These are phyloP conservation scores for Agaricus bisporus DNA, from an alignment of 768 basidiomycete species.

Conservation along the genomic window DNA sequence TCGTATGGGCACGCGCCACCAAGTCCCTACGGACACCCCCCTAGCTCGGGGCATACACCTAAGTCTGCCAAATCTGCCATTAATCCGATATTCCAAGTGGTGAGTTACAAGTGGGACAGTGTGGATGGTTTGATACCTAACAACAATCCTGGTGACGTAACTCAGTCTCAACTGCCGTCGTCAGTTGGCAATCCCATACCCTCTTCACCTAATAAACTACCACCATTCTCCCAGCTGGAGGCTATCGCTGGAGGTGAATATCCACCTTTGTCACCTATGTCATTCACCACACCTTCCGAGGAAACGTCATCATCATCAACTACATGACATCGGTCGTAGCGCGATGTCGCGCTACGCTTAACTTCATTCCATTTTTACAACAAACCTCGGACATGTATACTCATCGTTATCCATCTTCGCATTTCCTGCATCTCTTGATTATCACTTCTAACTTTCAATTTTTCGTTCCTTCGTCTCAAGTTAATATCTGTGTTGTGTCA, in stretches of 20 bases:
- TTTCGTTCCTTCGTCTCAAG: constrained; percentile 14
- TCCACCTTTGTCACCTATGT: constrained; percentile 71
- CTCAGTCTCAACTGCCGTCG: constrained; percentile 52
- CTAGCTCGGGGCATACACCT: constrained; percentile 54
- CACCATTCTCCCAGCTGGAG: constrained; percentile 77
- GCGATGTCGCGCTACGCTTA: constrained; percentile 14
- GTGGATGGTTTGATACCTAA: constrained; percentile 29
- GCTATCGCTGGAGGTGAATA: constrained; percentile 78
- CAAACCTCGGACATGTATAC: constrained; percentile 4
- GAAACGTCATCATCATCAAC: constrained; percentile 28
- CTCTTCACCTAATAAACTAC: constrained; percentile 38
- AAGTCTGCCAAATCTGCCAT: constrained; percentile 67
- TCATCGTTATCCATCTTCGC: constrained; percentile 15
- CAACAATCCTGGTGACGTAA: constrained; percentile 24
- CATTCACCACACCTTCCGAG: constrained; percentile 46
- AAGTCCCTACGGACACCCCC: constrained; percentile 52
- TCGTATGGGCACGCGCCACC: constrained; percentile 40
- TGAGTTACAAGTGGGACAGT: constrained; percentile 48
- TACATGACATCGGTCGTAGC: constrained; percentile 21
- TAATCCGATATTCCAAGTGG: constrained; percentile 89
- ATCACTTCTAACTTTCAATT: constrained; percentile 9
- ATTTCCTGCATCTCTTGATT: constrained; percentile 10
- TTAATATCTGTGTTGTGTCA: constrained; percentile 15
- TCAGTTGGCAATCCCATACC: constrained; percentile 29
- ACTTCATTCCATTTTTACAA: neutral